Base-by-base conservation (phyloP, 2,329 filamentous ascomycete genomes). In the Ceratocystis cacaofunesta region DNA sequence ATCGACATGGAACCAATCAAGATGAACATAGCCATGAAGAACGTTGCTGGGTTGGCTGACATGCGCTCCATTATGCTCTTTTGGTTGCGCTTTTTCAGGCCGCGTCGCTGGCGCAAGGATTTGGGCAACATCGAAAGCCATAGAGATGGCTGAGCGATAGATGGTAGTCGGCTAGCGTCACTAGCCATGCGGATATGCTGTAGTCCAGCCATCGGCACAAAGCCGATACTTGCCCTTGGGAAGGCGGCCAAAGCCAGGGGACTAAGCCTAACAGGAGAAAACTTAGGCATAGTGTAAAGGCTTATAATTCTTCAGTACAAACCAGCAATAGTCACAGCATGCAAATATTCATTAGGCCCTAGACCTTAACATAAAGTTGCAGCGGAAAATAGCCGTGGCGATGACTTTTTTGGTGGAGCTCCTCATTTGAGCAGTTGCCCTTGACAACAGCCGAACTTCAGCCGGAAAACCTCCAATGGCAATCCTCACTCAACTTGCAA, bases 1-100 rank as follows among this genome's bases (percentile, higher is more conserved):
- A 99, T 96, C 15, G 92, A 89, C 80, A 96, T 95, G 68, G 90
- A 96, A 3, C 95, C 95, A 69, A 97, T 92, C 69, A 97, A 81
- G 50, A 91, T 78, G 71, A 91, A 91, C 69, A 92, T 89, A 70
- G 86, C 78, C 70, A 92, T 89, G 74, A 86, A 94, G 72, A 90
- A 92, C 0, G 86, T 91, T 22, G 88, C 88, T 2, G 89, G 88
- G 70, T 92, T 92, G 74, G 63, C 75, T 70, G 57, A 71, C 72
- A 63, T 70, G 36, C 64, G 67, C 28, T 55, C 25, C 55, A 61
- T 48, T 19, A 58, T 25, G 30, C 19, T 61, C n/a, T 78, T 69
- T 76, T 67, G 44, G 19, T 44, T 28, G 43, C 44, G n/a, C 17
- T 48, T 60, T 5, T 22, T 55, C 2, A 32, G n/a, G 3, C 19